Base-by-base conservation (phyloP, 192 early-diverging fungal species). In the Coemansia nantahalensis region DNA sequence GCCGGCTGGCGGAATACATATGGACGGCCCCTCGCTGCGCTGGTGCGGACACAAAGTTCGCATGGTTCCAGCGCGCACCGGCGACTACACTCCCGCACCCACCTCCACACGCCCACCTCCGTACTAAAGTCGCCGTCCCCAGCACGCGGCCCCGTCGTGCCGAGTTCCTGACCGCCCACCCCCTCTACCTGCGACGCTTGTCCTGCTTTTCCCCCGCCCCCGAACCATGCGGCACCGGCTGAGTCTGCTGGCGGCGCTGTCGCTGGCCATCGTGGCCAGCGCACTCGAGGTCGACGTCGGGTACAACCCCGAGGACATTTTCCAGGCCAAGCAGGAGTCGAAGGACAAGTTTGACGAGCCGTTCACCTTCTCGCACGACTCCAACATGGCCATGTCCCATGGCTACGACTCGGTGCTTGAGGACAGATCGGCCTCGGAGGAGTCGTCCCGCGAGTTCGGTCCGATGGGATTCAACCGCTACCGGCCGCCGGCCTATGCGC, bases 351-450 rank as follows among this genome's bases (percentile, higher is more conserved):
- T 68, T 48, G 73, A 68, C 21, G 43, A 60, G 35, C 62, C 73
- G 1, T 50, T 47, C 0, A 59, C 54, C 15, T 77, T 77, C 42
- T 34, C 61, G 28, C 66, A 32, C 45, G 73, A 77, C 21, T 47
- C 62, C 5, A 39, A 37, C 41, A 65, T 61, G 43, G 51, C 52
- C n/a, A 40, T 46, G 38, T 55, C 64, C n/a, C 63, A 66, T 30
- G 63, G 59, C 17, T 66, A 66, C 51, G 47, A 36, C 47, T 21
- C 26, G 19, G 19, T 11, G 31, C 2, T 11, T 11, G 8, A 5
- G 5, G 31, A 32, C 8, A 10, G 8, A 16, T 10, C 22, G 38
- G 16, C n/a, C 23, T 40, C 26, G 12, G 17, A 23, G 23, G 26
- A 23, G 30, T 14, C 48, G 26, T 3, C 26, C 21, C 2, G 10